Evolutionary conservation across 2,329 filamentous ascomycete species (phyloP).

Genomic region (Arthrobotrys sinensis): DNA sequence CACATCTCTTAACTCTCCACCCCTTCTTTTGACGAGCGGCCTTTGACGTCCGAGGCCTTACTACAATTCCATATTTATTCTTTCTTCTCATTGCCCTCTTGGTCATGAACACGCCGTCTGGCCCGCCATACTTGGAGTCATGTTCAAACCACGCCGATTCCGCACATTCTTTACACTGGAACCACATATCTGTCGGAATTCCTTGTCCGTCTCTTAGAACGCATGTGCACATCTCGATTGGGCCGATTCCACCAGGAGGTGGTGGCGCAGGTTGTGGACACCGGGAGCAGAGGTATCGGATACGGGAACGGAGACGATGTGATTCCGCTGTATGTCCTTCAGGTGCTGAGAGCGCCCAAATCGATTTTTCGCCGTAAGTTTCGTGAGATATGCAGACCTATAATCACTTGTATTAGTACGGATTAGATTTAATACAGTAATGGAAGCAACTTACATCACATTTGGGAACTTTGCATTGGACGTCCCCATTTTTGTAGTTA

Average conservation of each 20-base stretch:
- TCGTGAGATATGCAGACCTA: constrained; percentile 52
- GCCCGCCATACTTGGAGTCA: constrained; percentile 49
- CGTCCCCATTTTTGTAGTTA: constrained; percentile 41
- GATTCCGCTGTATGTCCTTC: constrained; percentile 39
- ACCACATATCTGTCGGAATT: constrained; percentile 54
- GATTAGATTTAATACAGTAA: not conserved
- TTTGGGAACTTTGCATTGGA: constrained; percentile 51
- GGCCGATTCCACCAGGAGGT: constrained; percentile 50
- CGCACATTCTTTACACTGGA: constrained; percentile 52
- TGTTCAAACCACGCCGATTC: constrained; percentile 52
- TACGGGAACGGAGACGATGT: constrained; percentile 54
- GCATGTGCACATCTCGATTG: constrained; percentile 55
- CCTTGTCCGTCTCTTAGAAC: constrained; percentile 42
- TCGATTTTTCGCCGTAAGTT: constrained; percentile 48
- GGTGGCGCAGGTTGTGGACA: constrained; percentile 40
- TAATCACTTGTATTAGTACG: constrained; percentile 5
- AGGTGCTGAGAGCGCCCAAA: constrained; percentile 45
- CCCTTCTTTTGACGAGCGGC: not conserved
- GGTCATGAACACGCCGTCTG: constrained; percentile 32
- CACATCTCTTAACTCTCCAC: constrained; percentile 46
- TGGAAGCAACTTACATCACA: constrained; percentile 41
- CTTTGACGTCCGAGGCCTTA: constrained; percentile 30
- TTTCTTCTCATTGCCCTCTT: constrained; percentile 31
- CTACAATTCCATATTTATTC: constrained; percentile 52
- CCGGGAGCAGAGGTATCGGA: constrained; percentile 48